Conservation (phyloP, 2,329 filamentous ascomycete genomes). For the Cladosporium sp. region DNA sequence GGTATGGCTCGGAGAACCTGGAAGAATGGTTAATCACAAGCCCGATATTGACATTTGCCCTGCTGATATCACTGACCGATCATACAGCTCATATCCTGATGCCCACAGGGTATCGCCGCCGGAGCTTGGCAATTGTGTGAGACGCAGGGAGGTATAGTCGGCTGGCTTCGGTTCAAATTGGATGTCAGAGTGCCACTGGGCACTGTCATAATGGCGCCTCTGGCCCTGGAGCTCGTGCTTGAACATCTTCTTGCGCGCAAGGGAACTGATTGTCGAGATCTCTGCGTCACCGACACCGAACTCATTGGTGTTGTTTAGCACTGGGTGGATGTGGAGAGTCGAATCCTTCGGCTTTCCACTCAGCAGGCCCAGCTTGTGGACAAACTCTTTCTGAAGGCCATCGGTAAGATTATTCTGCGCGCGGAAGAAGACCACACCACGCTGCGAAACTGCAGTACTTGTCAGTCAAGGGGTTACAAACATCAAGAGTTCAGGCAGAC, state of each 20-base stretch:
- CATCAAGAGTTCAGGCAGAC: not conserved
- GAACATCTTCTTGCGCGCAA: conserved; percentile 38
- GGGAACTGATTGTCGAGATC: conserved; percentile 43
- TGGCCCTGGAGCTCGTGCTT: conserved; percentile 33
- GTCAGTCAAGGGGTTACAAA: not conserved
- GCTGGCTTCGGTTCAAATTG: conserved; percentile 44
- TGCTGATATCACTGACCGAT: conserved; percentile 33
- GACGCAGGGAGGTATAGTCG: conserved; percentile 61
- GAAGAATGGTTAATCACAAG: conserved; percentile 22
- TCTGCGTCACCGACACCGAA: conserved; percentile 41
- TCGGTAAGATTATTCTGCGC: conserved; percentile 41
- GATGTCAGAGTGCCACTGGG: conserved; percentile 54
- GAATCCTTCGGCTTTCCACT: conserved; percentile 59
- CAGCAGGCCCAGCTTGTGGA: conserved; percentile 57
- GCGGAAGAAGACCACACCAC: conserved; percentile 24
- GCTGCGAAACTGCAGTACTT: conserved; percentile 21
- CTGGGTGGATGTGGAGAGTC: conserved; percentile 61
- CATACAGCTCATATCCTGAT: conserved; percentile 66
- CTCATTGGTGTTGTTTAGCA: conserved; percentile 49
- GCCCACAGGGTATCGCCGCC: conserved; percentile 65
- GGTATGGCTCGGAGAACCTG: conserved; percentile 56
- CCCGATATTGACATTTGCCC: not conserved
- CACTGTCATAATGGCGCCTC: conserved; percentile 25
- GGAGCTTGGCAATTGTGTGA: conserved; percentile 57
- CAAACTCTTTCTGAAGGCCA: conserved; percentile 53